phyloP scores from a whole-genome alignment of 805 yeast genomes.

The Danielia oregonensis region DNA sequence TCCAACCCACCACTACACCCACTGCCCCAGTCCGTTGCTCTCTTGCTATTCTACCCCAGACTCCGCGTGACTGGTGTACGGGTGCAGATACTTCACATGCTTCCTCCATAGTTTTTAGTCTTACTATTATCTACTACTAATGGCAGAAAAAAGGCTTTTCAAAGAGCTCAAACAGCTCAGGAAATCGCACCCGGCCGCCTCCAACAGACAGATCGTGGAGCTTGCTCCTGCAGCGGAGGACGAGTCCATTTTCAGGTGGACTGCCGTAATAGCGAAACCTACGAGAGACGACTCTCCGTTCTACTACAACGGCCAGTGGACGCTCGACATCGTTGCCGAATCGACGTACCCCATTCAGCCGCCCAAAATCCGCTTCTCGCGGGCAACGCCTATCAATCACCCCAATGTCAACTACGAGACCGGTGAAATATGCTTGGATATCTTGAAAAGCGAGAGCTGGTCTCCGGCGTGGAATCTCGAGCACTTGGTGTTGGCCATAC shows the following conservation, averaged over 20 bases:
- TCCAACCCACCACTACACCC: no score
- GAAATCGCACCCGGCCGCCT: conserved; percentile 22
- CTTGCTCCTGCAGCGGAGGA: conserved; percentile 39
- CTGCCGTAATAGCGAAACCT: conserved; percentile 21
- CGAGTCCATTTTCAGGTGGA: conserved; percentile 11
- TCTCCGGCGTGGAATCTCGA: conserved; percentile 71
- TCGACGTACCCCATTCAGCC: conserved; percentile 55
- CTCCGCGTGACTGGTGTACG: no score
- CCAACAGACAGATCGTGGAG: conserved; percentile 36
- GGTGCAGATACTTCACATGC: no score
- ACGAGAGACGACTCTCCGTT: conserved; percentile 43
- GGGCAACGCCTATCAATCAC: conserved; percentile 36
- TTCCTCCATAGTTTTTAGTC: no score
- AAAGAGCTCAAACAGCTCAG: conserved; percentile 34
- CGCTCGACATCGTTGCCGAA: conserved; percentile 43
- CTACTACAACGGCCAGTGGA: conserved; percentile 49
- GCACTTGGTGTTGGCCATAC: conserved; percentile 52
- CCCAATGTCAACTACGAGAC: conserved; percentile 40
- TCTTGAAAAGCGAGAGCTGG: conserved; percentile 56
- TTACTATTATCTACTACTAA: conserved; percentile 5
- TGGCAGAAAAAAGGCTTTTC: conserved; percentile 41
- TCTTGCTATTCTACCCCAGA: no score
- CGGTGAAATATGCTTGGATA: conserved; percentile 72
- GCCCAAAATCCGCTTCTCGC: conserved; percentile 50
- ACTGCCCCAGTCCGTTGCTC: no score